Base-by-base conservation (phyloP, 306 rosid species). In the Trifolium pratense region DNA sequence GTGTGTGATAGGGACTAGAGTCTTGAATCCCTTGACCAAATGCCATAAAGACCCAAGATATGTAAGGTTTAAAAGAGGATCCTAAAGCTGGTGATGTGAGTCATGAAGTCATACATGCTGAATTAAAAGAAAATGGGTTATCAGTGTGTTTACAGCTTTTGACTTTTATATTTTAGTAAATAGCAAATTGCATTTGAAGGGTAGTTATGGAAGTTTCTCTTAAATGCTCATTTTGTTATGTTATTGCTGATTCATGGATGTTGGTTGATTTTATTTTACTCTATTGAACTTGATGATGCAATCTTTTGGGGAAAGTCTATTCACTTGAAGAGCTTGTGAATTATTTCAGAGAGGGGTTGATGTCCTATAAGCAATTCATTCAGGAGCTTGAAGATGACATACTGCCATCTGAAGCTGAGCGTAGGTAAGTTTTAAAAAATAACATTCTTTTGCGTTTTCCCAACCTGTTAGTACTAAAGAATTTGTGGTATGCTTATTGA, bases 321-420 rank as follows among this genome's bases (percentile, higher is more conserved):
- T 64, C 57, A 82, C 31, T n/a, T 70, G 55, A 66, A 48, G 72
- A 76, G 56, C 39, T 80, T 56, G 68, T 43, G 37, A 71, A 32
- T 78, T 73, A 56, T 87, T 88, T 64, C 91, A 95, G 99, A 79
- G 99, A 95, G 79, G 99, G 99, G 21, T 87, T 95, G 77, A 95
- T 95, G 99, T 90, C 97, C 20, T 95, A 95, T 79, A 95, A 95
- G 81, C 97, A 95, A 79, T 95, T 95, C 87, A 95, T 95, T 76
- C 99, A 95, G 86, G 99, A 95, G 86, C 97, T 95, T 76, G 99
- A 95, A 79, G 99, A 95, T 87, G 99, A 95, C 79, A 69, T 95
- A 61, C 82, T 95, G 37, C 99, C 99, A n/a, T 73, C 90, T 74
- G 99, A 95, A 87, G 99, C 97, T 16, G 99, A 95, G 83, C 96